Evolutionary conservation across 2,329 filamentous ascomycete genomes (phyloP).

Genomic region (Hypomyces rosellus): DNA sequence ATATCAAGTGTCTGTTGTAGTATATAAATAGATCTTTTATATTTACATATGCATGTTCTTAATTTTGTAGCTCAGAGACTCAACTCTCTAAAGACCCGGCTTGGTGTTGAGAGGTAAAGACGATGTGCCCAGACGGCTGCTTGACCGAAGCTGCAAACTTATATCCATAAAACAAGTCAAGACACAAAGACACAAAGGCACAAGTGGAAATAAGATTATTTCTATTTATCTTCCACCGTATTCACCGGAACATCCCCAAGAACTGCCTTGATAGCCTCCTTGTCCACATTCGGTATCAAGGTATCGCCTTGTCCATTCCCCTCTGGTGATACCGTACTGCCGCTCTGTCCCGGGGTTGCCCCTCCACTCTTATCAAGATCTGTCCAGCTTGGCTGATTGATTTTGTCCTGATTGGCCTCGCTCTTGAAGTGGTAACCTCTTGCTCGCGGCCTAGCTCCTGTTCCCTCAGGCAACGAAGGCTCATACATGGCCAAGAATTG

Average conservation of each 20-base stretch:
- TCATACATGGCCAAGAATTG: constrained; percentile 55
- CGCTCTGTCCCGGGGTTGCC: background rate
- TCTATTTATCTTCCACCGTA: background rate
- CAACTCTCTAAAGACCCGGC: too few species aligned
- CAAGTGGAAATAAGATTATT: too few species aligned
- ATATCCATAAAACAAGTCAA: too few species aligned
- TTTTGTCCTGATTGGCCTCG: constrained; percentile 57
- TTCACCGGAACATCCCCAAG: background rate
- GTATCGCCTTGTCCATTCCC: background rate
- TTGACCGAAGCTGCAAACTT: too few species aligned
- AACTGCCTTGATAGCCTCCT: constrained; percentile 2
- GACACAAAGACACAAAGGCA: too few species aligned
- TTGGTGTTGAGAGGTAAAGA: too few species aligned
- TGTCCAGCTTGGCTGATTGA: constrained; percentile 63
- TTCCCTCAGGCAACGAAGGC: constrained; percentile 62
- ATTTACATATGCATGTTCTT: too few species aligned
- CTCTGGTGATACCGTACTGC: background rate
- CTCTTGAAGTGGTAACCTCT: constrained; percentile 79
- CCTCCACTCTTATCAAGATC: constrained; percentile 32
- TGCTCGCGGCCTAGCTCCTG: constrained; percentile 70
- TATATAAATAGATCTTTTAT: too few species aligned
- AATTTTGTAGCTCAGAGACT: too few species aligned
- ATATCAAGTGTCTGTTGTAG: too few species aligned
- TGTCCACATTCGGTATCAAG: background rate
- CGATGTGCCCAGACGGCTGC: too few species aligned